Conservation (phyloP, 371 early-diverging fungal genomes). For the Mortierella sp. region DNA sequence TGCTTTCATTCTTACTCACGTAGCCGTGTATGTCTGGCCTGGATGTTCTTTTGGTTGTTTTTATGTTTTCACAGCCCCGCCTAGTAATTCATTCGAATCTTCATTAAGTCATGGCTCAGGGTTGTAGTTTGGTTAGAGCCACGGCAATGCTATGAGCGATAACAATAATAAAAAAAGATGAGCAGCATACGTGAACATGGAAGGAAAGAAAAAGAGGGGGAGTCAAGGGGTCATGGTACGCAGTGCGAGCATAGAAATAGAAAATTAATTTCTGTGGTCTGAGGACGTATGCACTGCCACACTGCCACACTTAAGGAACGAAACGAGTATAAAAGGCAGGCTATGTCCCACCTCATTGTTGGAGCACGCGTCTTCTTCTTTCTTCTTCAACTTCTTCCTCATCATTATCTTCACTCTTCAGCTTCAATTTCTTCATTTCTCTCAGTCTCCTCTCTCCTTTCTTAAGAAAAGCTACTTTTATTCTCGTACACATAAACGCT, state of each 20-base stretch:
- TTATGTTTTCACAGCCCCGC: neutral
- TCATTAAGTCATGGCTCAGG: neutral
- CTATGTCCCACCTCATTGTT: neutral
- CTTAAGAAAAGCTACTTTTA: neutral
- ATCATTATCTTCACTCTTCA: neutral
- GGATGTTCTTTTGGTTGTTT: neutral
- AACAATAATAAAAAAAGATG: neutral
- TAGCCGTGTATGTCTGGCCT: neutral
- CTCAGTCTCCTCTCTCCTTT: neutral
- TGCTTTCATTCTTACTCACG: too few species aligned
- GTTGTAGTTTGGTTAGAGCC: neutral
- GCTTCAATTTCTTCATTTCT: neutral
- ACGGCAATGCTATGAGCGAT: neutral
- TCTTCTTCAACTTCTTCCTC: neutral
- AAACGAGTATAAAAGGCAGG: conserved; percentile 12
- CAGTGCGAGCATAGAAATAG: neutral
- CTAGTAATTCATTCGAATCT: neutral
- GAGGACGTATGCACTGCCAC: conserved; percentile 25
- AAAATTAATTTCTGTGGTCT: conserved; percentile 1
- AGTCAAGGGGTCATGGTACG: neutral
- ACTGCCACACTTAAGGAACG: neutral
- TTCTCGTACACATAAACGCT: neutral
- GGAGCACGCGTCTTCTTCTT: conserved; percentile 17
- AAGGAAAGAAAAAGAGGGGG: neutral
- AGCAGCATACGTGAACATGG: neutral